Evolutionary conservation across 2,329 filamentous ascomycete genomes (phyloP), one percentile per base, ranked within the genome.

Genomic region (Fusarium proliferatum): DNA sequence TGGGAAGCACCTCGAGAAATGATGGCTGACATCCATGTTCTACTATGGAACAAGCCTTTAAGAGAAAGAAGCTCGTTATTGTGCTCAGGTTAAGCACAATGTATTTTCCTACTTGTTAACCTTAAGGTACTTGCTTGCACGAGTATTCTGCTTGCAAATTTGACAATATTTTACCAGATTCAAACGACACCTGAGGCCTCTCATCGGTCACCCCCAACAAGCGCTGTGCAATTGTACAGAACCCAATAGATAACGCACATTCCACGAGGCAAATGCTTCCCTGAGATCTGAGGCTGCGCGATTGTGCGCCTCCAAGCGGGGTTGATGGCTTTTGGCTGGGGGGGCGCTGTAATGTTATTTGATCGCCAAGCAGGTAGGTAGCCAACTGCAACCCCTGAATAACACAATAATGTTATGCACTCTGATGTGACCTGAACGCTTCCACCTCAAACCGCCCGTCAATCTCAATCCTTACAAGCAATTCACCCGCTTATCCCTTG

Each of bases 271-370:
- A 63, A 70, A 73, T 67, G 57, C 46, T 60, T 71, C 52, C 58
- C 62, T 53, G 70, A 58, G 61, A 73, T 73, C 71, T 73, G 28
- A 62, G 56, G 61, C 52, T 69, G 61, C 36, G 58, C 57, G 61
- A 71, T 73, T 62, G 65, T 66, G 66, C 61, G 69, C 61, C 45
- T 69, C 59, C 41, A 67, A 59, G 70, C 70, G 71, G 71, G 70
- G 71, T 71, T 49, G 46, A 71, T 58, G 58, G 38, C 58, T 53
- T 64, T 58, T 48, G 49, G 62, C 49, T 56, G 62, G 56, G 53
- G 53, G 60, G 57, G 51, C 26, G 28, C 45, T 42, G 67, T 34
- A 64, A 58, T 69, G 51, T 69, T 69, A 58, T 69, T 64, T 42
- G 57, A 55, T 58, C 58, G 51, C 53, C 57, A 58, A 71, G 58